Conservation (phyloP, 1,139 yeast species). For the Sugiyamaella sp. region DNA sequence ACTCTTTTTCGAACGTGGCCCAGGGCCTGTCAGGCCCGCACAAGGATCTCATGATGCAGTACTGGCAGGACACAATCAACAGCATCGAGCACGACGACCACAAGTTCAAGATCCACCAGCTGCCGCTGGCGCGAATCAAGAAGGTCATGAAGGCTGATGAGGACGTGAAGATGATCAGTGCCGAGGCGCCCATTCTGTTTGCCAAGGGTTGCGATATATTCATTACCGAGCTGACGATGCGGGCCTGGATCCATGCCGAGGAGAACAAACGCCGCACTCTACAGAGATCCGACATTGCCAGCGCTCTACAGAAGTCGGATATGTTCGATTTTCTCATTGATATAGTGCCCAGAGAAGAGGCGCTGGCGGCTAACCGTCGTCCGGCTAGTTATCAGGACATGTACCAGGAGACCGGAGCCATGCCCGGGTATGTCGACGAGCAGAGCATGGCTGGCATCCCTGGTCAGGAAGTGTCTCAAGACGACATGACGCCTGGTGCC, state of each 20-base stretch:
- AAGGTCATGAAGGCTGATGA: slow-evolving; percentile 98
- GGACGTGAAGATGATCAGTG: slow-evolving; percentile 95
- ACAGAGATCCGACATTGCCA: slow-evolving; percentile 92
- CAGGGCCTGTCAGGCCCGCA: slow-evolving; percentile 86
- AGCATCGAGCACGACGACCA: slow-evolving; percentile 87
- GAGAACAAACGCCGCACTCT: slow-evolving; percentile 91
- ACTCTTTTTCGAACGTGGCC: slow-evolving; percentile 79
- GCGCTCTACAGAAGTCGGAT: slow-evolving; percentile 90
- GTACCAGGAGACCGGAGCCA: slow-evolving; percentile 13
- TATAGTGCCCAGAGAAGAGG: slow-evolving; percentile 76
- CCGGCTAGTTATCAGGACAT: slow-evolving; percentile 12
- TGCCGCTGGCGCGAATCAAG: slow-evolving; percentile 92
- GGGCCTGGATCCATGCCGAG: slow-evolving; percentile 99
- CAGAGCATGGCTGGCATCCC: slow-evolving; percentile 11
- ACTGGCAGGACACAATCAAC: slow-evolving; percentile 92
- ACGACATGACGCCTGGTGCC: slow-evolving; percentile 11
- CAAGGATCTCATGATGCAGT: slow-evolving; percentile 87
- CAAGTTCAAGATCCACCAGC: slow-evolving; percentile 90
- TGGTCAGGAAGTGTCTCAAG: slow-evolving; percentile 16
- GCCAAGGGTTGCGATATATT: slow-evolving; percentile 98
- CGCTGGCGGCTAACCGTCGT: slow-evolving; percentile 26
- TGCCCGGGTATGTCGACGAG: slow-evolving; percentile 5
- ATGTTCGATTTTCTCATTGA: slow-evolving; percentile 97
- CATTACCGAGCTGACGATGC: slow-evolving; percentile 94
- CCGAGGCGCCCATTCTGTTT: slow-evolving; percentile 95